Evolutionary conservation across 805 yeast species (phyloP), one percentile per base, ranked within the genome.

Genomic region (Brettanomyces anomalus): DNA sequence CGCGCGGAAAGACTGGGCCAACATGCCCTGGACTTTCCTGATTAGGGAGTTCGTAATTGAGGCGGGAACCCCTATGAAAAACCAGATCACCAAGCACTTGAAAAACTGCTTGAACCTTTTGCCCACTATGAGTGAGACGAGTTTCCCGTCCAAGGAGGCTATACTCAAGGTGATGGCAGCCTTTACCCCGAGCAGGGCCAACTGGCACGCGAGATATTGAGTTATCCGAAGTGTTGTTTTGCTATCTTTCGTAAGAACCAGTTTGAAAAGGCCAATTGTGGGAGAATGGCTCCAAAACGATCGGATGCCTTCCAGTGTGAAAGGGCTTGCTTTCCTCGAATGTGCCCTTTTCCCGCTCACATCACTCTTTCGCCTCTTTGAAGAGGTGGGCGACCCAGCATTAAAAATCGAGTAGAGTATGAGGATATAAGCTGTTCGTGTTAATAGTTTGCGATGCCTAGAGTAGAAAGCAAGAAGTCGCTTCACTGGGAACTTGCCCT

Each of bases 51-150:
- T 86, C 8, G 85, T 80, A 26, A 85, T 55, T 3, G 95, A 75
- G 2, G 95, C 93, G 0, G 97, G 97, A 8, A 87, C 58, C 10
- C 96, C 96, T 13, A 89, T 68, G 14, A 77, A 52, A 81, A 89
- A 76, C 97, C 97, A 89, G 53, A 76, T 69, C 2, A 74, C 67
- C 43, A 88, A 61, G 24, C 82, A 71, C 46, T 72, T 71, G 44
- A 80, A 65, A 54, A 89, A 88, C 37, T 68, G 70, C 38, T 71
- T 67, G 47, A 87, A 82, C 40, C 72, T 71, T 48, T 82, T 85
- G 34, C 81, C 73, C 24, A 89, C 85, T 51, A 89, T 70, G 1
- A 85, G 77, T 0, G 95, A 85, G 4, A 89, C 96, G 42, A 89
- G 66, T 55, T 71, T 68, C 49, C 97, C 97, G 60, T 89, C 97